A percentile compares a stretch with the other conserved stretches of the same genome.
Conservation (phyloP, 1,284 basidiomycete genomes). For the Anthracocystis panici-leucophaei region DNA sequence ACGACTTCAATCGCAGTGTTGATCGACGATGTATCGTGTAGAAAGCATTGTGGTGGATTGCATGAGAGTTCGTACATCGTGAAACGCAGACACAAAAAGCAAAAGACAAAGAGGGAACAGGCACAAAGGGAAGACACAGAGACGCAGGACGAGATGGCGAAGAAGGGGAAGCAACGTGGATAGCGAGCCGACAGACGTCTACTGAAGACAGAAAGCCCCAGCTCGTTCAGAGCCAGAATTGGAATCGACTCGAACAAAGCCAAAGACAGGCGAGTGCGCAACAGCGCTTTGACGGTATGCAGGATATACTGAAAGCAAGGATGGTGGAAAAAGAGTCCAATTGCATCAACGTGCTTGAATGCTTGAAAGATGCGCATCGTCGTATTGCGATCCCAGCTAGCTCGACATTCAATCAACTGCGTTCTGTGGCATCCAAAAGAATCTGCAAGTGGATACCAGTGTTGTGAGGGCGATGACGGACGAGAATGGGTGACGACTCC, state of each 20-base stretch:
- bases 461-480: background rate
- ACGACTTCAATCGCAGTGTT: background rate
- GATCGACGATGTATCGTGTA: background rate
- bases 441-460: background rate
- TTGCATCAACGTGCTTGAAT: background rate
- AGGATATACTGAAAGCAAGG: background rate
- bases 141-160: conserved; percentile 1
- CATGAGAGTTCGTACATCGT: conserved; percentile 45
- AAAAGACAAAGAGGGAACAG: conserved; percentile 12
- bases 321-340: background rate
- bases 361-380: background rate
- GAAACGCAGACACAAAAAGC: conserved; percentile 19
- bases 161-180: background rate
- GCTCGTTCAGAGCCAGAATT: too few species aligned
- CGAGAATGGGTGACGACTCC: conserved; percentile 5
- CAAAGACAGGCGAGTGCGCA: background rate
- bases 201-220: background rate
- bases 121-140: conserved; percentile 1
- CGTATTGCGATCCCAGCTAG: conserved; percentile 5
- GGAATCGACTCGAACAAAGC: too few species aligned
- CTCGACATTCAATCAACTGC: background rate
- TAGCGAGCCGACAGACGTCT: background rate
- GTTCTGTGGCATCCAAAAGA: background rate
- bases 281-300: background rate
- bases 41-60: conserved; percentile 19